Evolutionary conservation across 1,284 basidiomycete genomes (phyloP).

Genomic region (Sparassis latifolia): DNA sequence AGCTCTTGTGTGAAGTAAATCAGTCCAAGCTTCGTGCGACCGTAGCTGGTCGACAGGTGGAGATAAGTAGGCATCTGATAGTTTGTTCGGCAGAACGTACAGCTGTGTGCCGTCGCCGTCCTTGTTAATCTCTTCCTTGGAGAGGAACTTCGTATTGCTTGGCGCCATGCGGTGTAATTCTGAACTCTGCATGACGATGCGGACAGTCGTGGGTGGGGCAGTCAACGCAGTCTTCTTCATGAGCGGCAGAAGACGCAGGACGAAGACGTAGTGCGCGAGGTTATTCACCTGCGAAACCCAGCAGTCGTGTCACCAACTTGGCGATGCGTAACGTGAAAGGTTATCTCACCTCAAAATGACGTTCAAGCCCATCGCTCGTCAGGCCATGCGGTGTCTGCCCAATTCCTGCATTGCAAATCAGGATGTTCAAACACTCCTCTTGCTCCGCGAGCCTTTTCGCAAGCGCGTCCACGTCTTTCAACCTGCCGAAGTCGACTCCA

Average conservation of each 20-base stretch:
- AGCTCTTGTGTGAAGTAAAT: constrained; percentile 22
- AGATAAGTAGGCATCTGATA: not conserved
- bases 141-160: constrained; percentile 17
- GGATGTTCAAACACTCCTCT: constrained; percentile 22
- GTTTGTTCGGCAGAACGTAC: constrained; percentile 6
- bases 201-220: constrained; percentile 19
- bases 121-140: constrained; percentile 25
- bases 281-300: constrained; percentile 21
- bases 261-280: constrained; percentile 24
- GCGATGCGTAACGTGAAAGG: not conserved
- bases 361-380: constrained; percentile 23
- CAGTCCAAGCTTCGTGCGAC: constrained; percentile 22
- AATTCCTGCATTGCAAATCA: constrained; percentile 26
- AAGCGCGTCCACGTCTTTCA: constrained; percentile 21
- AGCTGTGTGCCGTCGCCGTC: constrained; percentile 19
- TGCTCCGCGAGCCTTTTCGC: constrained; percentile 19
- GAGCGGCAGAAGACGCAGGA: constrained; percentile 21
- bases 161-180: constrained; percentile 23
- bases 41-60: constrained; percentile 14
- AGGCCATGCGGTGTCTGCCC: constrained; percentile 23
- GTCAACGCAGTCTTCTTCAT: constrained; percentile 23
- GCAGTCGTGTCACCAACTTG: not conserved
- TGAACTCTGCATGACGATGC: constrained; percentile 26
- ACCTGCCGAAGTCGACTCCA: constrained; percentile 19
- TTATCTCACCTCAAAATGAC: constrained; percentile 20